Evolutionary conservation across 106 monocot species (phyloP).

Genomic region (Triglochin maritima): DNA sequence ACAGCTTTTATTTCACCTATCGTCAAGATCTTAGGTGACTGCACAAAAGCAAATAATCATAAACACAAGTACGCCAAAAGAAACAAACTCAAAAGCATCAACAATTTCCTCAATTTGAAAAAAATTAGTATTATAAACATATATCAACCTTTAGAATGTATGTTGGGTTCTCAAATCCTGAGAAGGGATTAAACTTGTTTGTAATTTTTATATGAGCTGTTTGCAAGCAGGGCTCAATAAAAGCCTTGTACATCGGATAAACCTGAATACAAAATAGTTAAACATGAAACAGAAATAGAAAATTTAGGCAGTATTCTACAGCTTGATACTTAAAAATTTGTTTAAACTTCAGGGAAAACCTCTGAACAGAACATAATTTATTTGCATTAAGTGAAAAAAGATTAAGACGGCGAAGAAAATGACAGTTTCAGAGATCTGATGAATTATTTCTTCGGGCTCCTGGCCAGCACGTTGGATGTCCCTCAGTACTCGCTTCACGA

Average conservation of each 20-base stretch:
- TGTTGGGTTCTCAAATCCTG: constrained; percentile 95
- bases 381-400: background rate
- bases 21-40: constrained; percentile 56
- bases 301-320: background rate
- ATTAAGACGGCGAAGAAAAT: background rate
- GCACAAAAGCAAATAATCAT: constrained; percentile 14
- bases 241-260: constrained; percentile 99
- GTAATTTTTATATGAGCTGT: constrained; percentile 96
- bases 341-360: background rate
- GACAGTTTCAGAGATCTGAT: constrained; percentile 98
- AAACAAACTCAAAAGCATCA: background rate
- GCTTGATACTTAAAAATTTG: background rate
- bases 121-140: background rate
- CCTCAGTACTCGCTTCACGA: constrained; percentile 94
- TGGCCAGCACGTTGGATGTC: constrained; percentile 96
- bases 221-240: constrained; percentile 92
- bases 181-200: constrained; percentile 97
- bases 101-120: background rate
- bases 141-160: constrained; percentile 85
- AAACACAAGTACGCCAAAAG: background rate
- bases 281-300: background rate
- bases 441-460: constrained; percentile 99
- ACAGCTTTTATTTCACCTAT: constrained; percentile 69
- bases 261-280: constrained; percentile 28
- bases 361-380: background rate